A percentile compares a stretch with the other conserved stretches of the same genome.
Conservation (phyloP, 169 alveolate species). For the Plasmodium gonderi region DNA sequence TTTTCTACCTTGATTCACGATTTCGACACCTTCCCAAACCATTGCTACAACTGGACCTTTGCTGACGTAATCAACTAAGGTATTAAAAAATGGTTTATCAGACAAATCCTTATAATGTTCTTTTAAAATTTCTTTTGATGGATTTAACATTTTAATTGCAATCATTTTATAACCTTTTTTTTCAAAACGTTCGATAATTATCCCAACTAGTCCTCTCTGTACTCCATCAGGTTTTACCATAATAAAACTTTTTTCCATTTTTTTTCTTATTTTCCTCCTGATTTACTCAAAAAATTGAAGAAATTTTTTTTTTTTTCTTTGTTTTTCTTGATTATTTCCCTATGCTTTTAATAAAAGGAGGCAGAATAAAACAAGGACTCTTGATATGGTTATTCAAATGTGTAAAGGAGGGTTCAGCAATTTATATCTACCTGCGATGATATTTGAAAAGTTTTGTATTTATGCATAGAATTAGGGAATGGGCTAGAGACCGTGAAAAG, state of each 20-base stretch:
- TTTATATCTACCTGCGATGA: background rate
- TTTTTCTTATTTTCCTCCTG: background rate
- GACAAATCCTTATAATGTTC: slow-evolving; percentile 96
- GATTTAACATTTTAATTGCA: slow-evolving; percentile 92
- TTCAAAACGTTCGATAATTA: slow-evolving; percentile 94
- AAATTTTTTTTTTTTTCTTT: too few species aligned
- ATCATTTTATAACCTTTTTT: slow-evolving; percentile 95
- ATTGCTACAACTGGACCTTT: slow-evolving; percentile 98
- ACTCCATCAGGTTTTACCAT: slow-evolving; percentile 99
- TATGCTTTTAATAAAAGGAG: too few species aligned
- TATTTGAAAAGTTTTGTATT: background rate
- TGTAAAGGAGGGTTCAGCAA: background rate
- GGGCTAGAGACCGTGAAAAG: too few species aligned
- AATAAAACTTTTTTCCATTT: slow-evolving; percentile 93
- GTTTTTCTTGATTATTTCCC: too few species aligned
- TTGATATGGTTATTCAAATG: too few species aligned
- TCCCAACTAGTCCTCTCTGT: slow-evolving; percentile 97
- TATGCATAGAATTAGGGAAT: too few species aligned
- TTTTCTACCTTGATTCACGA: slow-evolving; percentile 94
- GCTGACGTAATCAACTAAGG: slow-evolving; percentile 90
- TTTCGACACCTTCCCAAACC: slow-evolving; percentile 98
- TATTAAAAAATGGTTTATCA: slow-evolving; percentile 95
- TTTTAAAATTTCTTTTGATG: slow-evolving; percentile 91
- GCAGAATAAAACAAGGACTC: too few species aligned
- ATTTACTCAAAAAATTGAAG: background rate